Percentiles rank a stretch among this genome's conserved stretches.
These are phyloP conservation scores for Globisporangium mamillatum DNA, from an alignment of 352 stramenopile species.

Conservation along the genomic window DNA sequence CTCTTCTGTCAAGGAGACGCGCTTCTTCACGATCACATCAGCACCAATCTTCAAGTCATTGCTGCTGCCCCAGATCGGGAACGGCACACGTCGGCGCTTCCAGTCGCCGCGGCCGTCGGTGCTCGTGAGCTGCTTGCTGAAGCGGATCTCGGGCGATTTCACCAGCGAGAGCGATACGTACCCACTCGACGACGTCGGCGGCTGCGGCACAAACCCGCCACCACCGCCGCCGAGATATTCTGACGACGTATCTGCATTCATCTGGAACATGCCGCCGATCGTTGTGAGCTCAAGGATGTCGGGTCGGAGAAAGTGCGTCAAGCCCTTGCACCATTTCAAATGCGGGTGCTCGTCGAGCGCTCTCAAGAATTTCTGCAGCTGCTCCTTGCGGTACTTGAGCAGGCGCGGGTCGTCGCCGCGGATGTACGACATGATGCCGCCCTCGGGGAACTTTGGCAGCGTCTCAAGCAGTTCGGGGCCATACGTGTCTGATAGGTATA, in stretches of 20 bases:
- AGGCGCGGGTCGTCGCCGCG: slow-evolving; percentile 71
- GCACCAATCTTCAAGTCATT: slow-evolving; percentile 16
- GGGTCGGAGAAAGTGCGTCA: slow-evolving; percentile 61
- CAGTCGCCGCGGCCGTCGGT: slow-evolving; percentile 50
- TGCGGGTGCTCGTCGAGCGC: slow-evolving; percentile 59
- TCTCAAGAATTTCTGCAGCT: slow-evolving; percentile 57
- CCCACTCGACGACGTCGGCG: slow-evolving; percentile 36
- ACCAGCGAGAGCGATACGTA: slow-evolving; percentile 78
- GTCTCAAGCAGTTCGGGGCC: slow-evolving; percentile 36
- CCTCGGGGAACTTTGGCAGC: slow-evolving; percentile 68
- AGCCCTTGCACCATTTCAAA: slow-evolving; percentile 52
- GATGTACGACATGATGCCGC: slow-evolving; percentile 66
- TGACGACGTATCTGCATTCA: slow-evolving; percentile 21
- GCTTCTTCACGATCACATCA: slow-evolving; percentile 17
- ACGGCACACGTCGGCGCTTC: slow-evolving; percentile 53
- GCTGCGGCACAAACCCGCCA: slow-evolving; percentile 2
- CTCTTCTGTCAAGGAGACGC: slow-evolving; percentile 20
- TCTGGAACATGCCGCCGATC: slow-evolving; percentile 31
- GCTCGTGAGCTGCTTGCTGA: slow-evolving; percentile 38
- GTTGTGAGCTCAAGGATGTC: slow-evolving; percentile 48
- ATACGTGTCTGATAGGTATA: slow-evolving; percentile 52
- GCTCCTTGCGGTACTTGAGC: slow-evolving; percentile 61
- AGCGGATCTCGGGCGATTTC: slow-evolving; percentile 74
- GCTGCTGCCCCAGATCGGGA: slow-evolving; percentile 28
- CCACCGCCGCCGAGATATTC: slow-evolving; percentile 18